A percentile compares a stretch with the other conserved stretches of the same genome.
Evolutionary conservation across 805 yeast species (phyloP).

Genomic region (Candida rishiriensis): DNA sequence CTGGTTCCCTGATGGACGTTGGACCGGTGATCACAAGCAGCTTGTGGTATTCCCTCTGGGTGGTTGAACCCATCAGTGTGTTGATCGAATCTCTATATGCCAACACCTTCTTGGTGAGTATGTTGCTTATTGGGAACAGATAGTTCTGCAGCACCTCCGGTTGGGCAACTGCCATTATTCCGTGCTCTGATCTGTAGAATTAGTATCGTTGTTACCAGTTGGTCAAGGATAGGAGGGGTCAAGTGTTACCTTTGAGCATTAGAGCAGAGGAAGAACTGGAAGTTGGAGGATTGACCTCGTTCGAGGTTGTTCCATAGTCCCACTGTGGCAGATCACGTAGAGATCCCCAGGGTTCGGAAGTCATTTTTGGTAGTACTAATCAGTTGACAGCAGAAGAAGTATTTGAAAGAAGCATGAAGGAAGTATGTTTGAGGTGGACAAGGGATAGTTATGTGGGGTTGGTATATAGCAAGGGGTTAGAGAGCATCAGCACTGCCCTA

Average conservation of each 20-base stretch:
- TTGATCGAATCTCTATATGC: conserved; percentile 27
- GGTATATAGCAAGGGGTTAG: too few relatives aligned
- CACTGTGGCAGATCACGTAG: conserved; percentile 14
- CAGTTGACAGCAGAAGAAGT: too few relatives aligned
- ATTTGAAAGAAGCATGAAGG: too few relatives aligned
- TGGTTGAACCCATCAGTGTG: conserved; percentile 11
- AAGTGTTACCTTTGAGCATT: conserved; percentile 16
- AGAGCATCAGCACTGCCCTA: too few relatives aligned
- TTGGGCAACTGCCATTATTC: conserved; percentile 36
- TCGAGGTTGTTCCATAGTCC: conserved; percentile 25
- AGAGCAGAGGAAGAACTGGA: conserved; percentile 26
- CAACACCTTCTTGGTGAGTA: conserved; percentile 28
- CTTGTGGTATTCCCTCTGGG: background rate
- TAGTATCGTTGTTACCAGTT: too few relatives aligned
- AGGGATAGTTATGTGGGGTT: too few relatives aligned
- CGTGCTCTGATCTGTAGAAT: conserved; percentile 20
- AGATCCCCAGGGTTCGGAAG: background rate
- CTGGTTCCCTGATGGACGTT: conserved; percentile 24
- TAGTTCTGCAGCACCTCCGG: conserved; percentile 41
- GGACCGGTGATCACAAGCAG: conserved; percentile 40
- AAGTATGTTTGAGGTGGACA: too few relatives aligned
- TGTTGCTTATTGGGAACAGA: conserved; percentile 32
- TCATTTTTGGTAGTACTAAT: too few relatives aligned
- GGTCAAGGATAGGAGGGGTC: too few relatives aligned
- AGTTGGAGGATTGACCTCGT: conserved; percentile 11